Base-by-base conservation (phyloP, 1,284 basidiomycete species). In the Leccinum solheimii region DNA sequence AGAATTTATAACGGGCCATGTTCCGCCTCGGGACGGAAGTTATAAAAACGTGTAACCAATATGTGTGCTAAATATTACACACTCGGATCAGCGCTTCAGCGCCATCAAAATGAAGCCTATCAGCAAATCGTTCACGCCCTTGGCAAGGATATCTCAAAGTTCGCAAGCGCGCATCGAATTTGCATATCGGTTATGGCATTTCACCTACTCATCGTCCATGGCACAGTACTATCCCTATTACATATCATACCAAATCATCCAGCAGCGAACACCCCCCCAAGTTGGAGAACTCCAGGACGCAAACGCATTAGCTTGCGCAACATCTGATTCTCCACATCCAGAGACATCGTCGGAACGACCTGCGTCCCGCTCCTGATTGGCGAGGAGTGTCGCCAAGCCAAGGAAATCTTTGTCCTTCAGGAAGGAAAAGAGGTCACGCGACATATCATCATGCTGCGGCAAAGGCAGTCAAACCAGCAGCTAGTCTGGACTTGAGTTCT, bases 181-280 rank as follows among this genome's bases (percentile, higher is more conserved):
- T 16, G 26, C 10, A 36, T 32, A 32, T 36, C 34, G 30, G 56
- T n/a, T 36, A 36, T 34, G 55, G 32, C 40, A 52, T 14, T 58
- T 55, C 56, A 59, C 55, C 21, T 45, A 55, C 49, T 56, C 8
- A 55, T 59, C 51, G 57, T 64, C 54, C 64, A 49, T 60, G 57
- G 26, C n/a, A 50, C 23, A 50, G 21, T 50, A 14, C 40, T 30
- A 57, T 59, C 52, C 30, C 40, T 52, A 58, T 70, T 68, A 70
- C 60, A 71, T 72, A 71, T 57, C 53, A 21, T 60, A 68, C 54
- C 11, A 38, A 61, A 72, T 13, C 54, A 54, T 68, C 69, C 59
- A 49, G 13, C 19, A 36, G 43, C 57, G 27, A 48, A 53, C 45
- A 61, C 52, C 54, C 26, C 14, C 40, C 0, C 19, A 38, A 49